A percentile compares a stretch with the other conserved stretches of the same genome.
These are phyloP conservation scores for Piper betle DNA, from an alignment of 164 flowering plant species.

Conservation along the genomic window DNA sequence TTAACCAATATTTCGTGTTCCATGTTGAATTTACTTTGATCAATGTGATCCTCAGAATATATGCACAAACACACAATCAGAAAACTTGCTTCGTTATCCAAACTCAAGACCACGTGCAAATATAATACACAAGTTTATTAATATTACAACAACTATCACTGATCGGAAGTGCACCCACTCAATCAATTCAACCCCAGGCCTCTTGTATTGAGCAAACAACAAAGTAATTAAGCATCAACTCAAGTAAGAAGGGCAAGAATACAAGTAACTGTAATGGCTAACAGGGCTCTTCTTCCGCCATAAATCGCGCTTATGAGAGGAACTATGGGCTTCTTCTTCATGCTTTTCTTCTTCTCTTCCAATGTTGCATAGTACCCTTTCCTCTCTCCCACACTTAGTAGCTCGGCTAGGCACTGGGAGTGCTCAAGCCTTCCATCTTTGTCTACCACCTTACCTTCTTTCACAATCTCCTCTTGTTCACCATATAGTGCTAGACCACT, in stretches of 20 bases:
- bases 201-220: too few species aligned
- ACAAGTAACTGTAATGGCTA: conserved; percentile 16
- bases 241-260: conserved; percentile 7
- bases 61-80: too few species aligned
- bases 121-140: too few species aligned
- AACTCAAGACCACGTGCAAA: too few species aligned
- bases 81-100: too few species aligned
- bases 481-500: neutral
- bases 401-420: conserved; percentile 28
- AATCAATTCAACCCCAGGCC: too few species aligned
- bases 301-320: conserved; percentile 54
- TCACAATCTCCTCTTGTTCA: neutral
- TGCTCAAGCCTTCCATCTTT: conserved; percentile 13
- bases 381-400: conserved; percentile 26
- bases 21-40: too few species aligned
- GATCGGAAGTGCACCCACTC: too few species aligned
- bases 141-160: too few species aligned
- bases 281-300: conserved; percentile 31
- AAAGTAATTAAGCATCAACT: neutral
- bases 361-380: conserved; percentile 14
- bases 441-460: conserved; percentile 13
- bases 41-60: too few species aligned
- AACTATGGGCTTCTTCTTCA: conserved; percentile 73
- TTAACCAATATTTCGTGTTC: too few species aligned
- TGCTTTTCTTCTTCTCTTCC: conserved; percentile 13